A percentile compares a stretch with the other conserved stretches of the same genome.
phyloP scores from a whole-genome alignment of 1,139 yeast species.

The Geotrichum cucujoidarum region DNA sequence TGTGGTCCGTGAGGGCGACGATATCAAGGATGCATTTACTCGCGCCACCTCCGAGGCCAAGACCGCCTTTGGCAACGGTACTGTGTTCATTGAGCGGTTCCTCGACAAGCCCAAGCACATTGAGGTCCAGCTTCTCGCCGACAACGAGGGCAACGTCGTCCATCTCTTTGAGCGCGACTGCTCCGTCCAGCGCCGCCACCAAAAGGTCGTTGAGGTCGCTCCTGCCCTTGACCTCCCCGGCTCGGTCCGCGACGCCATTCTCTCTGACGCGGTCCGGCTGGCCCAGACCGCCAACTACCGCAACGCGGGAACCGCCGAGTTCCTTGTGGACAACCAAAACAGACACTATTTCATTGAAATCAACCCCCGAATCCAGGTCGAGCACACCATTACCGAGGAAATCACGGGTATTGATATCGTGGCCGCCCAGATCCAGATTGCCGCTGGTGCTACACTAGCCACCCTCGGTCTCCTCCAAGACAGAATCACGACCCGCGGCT shows the following conservation, averaged over 20 bases:
- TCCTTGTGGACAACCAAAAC: constrained; percentile 86
- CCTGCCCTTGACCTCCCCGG: constrained; percentile 92
- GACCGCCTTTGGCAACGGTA: constrained; percentile 95
- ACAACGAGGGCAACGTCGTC: constrained; percentile 87
- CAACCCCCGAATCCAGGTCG: constrained; percentile 98
- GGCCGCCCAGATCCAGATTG: constrained; percentile 98
- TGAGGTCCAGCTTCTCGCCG: constrained; percentile 95
- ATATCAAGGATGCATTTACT: constrained; percentile 81
- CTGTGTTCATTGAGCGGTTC: constrained; percentile 95
- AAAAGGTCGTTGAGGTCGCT: constrained; percentile 97
- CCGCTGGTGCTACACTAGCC: constrained; percentile 93
- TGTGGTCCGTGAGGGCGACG: constrained; percentile 96
- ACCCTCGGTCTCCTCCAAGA: constrained; percentile 92
- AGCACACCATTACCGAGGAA: constrained; percentile 98
- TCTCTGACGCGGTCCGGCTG: constrained; percentile 88
- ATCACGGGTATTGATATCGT: constrained; percentile 97
- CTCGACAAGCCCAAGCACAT: constrained; percentile 95
- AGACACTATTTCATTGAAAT: constrained; percentile 97
- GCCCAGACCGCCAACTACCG: constrained; percentile 86
- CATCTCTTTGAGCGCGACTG: constrained; percentile 98
- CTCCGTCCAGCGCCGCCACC: constrained; percentile 98
- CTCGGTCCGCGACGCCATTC: constrained; percentile 80
- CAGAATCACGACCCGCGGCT: constrained; percentile 91
- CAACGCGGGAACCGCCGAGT: constrained; percentile 99
- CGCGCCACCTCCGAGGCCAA: constrained; percentile 95